Base-by-base conservation (phyloP, 805 yeast species). In the Zygosaccharomyces siamensis region DNA sequence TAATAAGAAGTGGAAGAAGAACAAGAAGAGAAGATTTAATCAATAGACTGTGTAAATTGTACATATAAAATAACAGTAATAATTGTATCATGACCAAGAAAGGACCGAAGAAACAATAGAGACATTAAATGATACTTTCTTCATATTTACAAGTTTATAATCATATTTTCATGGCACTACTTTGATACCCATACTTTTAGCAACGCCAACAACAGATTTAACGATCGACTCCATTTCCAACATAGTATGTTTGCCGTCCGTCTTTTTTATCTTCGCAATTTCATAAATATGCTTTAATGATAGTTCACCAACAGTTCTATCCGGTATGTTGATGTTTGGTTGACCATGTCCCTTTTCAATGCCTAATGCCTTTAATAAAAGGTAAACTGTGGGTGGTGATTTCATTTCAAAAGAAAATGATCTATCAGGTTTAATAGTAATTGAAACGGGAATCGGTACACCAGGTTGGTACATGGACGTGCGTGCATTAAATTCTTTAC, bases 401-500 rank as follows among this genome's bases (percentile, higher is more conserved):
- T 87, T 89, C 73, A 87, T 74, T 58, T 86, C 95, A 65, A 93
- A 93, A 1, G 82, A 66, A 65, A 92, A 93, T 0, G 92, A 64
- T 69, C 99, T 78, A 69, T 93, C 98, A n/a, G 97, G 97, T 60
- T 81, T 84, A 35, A 93, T 89, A 0, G 84, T 84, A 44, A 93
- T 77, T 36, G 84, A 69, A 39, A 86, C 90, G 0, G 99, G 99
- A 40, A 92, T 79, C 11, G 99, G 99, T 1, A 80, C 80, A 39
- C 96, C 97, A 12, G 95, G 89, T 46, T 78, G 78, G 63, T 80
- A 85, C 56, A 83, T 82, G 6, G 96, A 95, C 10, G 98, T 89
- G 68, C 96, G 83, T 23, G 99, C 99, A 67, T 93, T 93, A 75
- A 93, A 93, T 66, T 93, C 98, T 69, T 93, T 93, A 72, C 98